Base-by-base conservation (phyloP, 768 basidiomycete genomes). In the Termitomyces sp. region DNA sequence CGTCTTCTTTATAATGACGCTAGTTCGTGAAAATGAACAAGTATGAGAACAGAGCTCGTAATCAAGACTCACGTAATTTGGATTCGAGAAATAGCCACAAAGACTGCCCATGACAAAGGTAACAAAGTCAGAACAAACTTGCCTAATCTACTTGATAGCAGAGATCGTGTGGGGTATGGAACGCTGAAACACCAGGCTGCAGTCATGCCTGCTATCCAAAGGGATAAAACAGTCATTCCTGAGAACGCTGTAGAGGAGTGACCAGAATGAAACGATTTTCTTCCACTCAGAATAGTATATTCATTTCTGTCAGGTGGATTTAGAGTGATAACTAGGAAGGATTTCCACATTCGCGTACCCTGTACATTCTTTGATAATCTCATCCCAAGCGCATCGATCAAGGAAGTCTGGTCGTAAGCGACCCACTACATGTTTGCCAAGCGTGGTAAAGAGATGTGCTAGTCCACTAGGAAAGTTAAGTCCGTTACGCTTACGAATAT, bases 1-100 rank as follows among this genome's bases (percentile, higher is more conserved):
- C 80, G 64, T 88, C 87, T 68, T 86, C 86, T 67, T 80, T 82
- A 68, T 86, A 84, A 66, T 88, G 86, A 62, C 81, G 71, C 86
- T 87, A 65, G 20, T 58, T 42, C 29, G 27, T 36, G 39, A 41
- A 54, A 1, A 32, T 27, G 37, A 29, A 20, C 13, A 31, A 37
- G 22, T 37, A 26, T 18, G 27, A 29, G 29, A 20, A 39, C 10
- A 8, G 14, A 48, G 27, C 32, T 31, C 13, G 20, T 22, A 20
- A 50, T 24, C 36, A 55, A 55, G n/a, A 44, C 84, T 62, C 47
- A 86, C 87, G 64, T 87, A 82, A 66, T 88, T 68, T 88, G 81
- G 14, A 87, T 60, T 39, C 86, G 75, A 12, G 84, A 77, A 10
- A 87, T 69, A 9, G 83, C 85, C 12, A 89, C 84, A 73, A 81